Conservation (phyloP, 2,329 filamentous ascomycete genomes). For the Colletotrichum incanum region DNA sequence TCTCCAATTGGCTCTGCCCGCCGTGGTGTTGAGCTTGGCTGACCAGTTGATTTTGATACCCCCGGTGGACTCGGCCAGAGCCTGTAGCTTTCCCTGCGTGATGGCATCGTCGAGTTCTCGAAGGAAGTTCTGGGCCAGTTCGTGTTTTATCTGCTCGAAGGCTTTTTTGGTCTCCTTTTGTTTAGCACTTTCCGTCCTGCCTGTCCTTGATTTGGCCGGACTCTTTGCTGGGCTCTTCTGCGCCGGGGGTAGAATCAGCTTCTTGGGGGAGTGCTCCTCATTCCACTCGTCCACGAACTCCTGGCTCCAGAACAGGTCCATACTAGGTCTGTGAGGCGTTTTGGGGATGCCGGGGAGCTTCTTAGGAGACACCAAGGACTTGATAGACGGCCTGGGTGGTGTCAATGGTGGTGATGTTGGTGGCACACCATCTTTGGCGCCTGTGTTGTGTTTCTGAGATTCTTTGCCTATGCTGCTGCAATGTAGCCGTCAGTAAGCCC, state of each 20-base stretch:
- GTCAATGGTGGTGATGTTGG: constrained; percentile 34
- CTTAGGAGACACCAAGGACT: constrained; percentile 49
- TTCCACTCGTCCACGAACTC: constrained; percentile 75
- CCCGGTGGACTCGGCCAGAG: constrained; percentile 74
- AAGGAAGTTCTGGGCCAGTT: constrained; percentile 76
- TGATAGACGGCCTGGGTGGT: constrained; percentile 45
- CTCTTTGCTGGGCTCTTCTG: constrained; percentile 46
- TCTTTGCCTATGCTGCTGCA: constrained; percentile 1
- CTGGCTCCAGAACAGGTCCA: constrained; percentile 74
- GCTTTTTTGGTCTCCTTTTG: constrained; percentile 66
- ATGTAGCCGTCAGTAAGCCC: background rate
- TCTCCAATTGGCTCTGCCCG: constrained; percentile 82
- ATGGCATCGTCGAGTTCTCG: constrained; percentile 78
- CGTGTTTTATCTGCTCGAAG: constrained; percentile 75
- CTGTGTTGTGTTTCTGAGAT: background rate
- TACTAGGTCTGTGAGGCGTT: constrained; percentile 67
- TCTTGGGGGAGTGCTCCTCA: constrained; percentile 71
- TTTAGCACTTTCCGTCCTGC: constrained; percentile 48
- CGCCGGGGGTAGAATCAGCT: constrained; percentile 52
- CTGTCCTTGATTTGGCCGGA: constrained; percentile 45
- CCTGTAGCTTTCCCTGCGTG: constrained; percentile 71
- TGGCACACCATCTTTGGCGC: background rate
- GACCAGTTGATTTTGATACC: constrained; percentile 82
- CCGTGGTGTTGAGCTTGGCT: constrained; percentile 85
- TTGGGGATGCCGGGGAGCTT: constrained; percentile 62